Evolutionary conservation across 805 yeast species (phyloP).

Genomic region (Kluyveromyces wickerhamii): DNA sequence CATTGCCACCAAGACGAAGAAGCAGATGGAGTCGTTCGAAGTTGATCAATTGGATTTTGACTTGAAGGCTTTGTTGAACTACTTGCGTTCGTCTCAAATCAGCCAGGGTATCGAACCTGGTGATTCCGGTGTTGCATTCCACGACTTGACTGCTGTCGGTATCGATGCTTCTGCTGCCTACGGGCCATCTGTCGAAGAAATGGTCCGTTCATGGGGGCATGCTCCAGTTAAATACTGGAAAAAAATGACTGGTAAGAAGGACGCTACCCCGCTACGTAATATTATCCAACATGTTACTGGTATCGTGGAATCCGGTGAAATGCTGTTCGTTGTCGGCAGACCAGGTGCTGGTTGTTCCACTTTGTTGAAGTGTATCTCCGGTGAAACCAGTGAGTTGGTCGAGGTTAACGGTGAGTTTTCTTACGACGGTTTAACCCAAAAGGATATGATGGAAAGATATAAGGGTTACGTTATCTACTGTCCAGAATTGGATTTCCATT

Average conservation of each 20-base stretch:
- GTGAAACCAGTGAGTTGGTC: slow-evolving; percentile 35
- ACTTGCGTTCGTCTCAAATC: slow-evolving; percentile 31
- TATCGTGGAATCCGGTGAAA: slow-evolving; percentile 41
- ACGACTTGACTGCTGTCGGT: slow-evolving; percentile 38
- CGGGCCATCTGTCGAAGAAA: slow-evolving; percentile 40
- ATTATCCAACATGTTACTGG: slow-evolving; percentile 37
- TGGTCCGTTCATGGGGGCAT: slow-evolving; percentile 29
- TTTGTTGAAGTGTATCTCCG: slow-evolving; percentile 39
- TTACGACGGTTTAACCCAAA: slow-evolving; percentile 43
- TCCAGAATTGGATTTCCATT: slow-evolving; percentile 44
- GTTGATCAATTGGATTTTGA: slow-evolving; percentile 40
- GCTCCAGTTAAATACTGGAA: slow-evolving; percentile 21
- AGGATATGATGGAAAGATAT: slow-evolving; percentile 39
- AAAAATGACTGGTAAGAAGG: slow-evolving; percentile 26
- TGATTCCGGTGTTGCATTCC: slow-evolving; percentile 45
- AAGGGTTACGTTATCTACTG: slow-evolving; percentile 44
- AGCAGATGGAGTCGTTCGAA: slow-evolving; percentile 38
- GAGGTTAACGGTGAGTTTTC: slow-evolving; percentile 34
- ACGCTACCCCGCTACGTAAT: slow-evolving; percentile 28
- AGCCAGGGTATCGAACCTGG: slow-evolving; percentile 42
- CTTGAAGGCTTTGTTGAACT: slow-evolving; percentile 35
- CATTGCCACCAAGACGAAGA: slow-evolving; percentile 41
- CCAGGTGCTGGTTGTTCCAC: slow-evolving; percentile 65
- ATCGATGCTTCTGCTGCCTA: slow-evolving; percentile 46
- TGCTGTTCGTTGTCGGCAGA: slow-evolving; percentile 45